These are phyloP conservation scores for Trametes versicolor DNA, from an alignment of 1,284 basidiomycete genomes.

Conservation along the genomic window DNA sequence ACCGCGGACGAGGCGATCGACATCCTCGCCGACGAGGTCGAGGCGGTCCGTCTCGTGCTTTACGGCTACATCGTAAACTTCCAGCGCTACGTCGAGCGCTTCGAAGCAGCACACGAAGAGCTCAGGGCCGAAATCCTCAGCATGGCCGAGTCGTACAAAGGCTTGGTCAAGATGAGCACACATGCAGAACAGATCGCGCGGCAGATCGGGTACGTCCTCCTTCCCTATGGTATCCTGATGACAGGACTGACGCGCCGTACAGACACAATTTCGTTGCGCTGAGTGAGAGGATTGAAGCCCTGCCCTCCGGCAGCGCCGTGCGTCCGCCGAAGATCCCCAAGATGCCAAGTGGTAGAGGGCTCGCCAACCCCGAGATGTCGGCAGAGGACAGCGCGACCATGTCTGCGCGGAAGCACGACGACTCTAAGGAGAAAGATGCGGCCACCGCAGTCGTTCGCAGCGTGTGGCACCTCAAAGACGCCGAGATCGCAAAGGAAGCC, in stretches of 20 bases:
- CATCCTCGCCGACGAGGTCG: constrained; percentile 29
- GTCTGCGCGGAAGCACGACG: neutral
- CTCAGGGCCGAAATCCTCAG: constrained; percentile 9
- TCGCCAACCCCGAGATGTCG: constrained; percentile 16
- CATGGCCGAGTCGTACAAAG: constrained; percentile 18
- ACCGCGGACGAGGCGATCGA: constrained; percentile 27
- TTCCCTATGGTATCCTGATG: neutral
- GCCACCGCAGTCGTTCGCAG: neutral
- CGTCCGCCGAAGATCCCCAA: constrained; percentile 12
- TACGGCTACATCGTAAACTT: constrained; percentile 26
- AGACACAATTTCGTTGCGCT: constrained; percentile 7
- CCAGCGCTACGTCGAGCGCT: constrained; percentile 23
- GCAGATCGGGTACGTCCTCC: constrained; percentile 1
- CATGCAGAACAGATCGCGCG: neutral
- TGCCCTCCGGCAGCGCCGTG: neutral
- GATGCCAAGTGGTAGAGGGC: neutral
- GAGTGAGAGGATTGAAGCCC: constrained; percentile 1
- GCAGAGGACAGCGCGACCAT: constrained; percentile 9
- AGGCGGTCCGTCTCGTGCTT: constrained; percentile 24
- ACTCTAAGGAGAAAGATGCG: neutral
- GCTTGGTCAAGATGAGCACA: constrained; percentile 1
- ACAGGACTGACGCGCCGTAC: neutral
- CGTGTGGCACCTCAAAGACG: constrained; percentile 9
- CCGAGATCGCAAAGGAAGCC: constrained; percentile 10
- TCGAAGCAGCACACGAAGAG: constrained; percentile 18